These are phyloP conservation scores for Rosa chinensis DNA, from an alignment of 306 rosid species.

Conservation along the genomic window DNA sequence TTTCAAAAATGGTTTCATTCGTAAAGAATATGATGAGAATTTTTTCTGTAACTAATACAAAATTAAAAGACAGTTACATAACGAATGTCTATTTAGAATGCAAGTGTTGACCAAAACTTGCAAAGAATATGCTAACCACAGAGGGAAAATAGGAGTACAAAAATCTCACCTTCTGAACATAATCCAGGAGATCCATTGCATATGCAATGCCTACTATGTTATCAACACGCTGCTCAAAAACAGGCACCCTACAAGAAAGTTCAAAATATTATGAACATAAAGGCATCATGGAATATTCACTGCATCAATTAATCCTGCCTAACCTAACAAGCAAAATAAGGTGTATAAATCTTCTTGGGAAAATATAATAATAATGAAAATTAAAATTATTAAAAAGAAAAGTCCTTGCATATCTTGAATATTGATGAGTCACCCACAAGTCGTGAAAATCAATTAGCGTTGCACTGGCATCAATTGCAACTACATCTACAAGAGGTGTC, in stretches of 20 bases:
- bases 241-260: conserved; percentile 76
- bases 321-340: too few species aligned
- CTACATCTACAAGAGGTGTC: conserved; percentile 99
- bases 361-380: too few species aligned
- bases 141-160: conserved; percentile 25
- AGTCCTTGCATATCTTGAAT: conserved; percentile 70
- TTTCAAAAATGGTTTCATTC: neutral
- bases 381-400: neutral
- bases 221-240: conserved; percentile 98
- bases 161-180: conserved; percentile 70
- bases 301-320: neutral
- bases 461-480: conserved; percentile 87
- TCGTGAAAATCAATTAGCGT: conserved; percentile 83
- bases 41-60: neutral
- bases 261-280: conserved; percentile 8
- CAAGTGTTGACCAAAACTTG: conserved; percentile 13
- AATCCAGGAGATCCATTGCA: conserved; percentile 96
- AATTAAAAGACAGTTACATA: neutral
- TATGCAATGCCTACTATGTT: conserved; percentile 97
- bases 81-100: conserved; percentile 1
- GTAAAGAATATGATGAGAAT: neutral
- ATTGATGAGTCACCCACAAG: conserved; percentile 97
- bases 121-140: conserved; percentile 1
- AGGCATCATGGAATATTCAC: conserved; percentile 6
- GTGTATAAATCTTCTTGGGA: too few species aligned